Evolutionary conservation across 176 grass and related monocot genomes (phyloP).

Genomic region (Thinopyrum elongatum): DNA sequence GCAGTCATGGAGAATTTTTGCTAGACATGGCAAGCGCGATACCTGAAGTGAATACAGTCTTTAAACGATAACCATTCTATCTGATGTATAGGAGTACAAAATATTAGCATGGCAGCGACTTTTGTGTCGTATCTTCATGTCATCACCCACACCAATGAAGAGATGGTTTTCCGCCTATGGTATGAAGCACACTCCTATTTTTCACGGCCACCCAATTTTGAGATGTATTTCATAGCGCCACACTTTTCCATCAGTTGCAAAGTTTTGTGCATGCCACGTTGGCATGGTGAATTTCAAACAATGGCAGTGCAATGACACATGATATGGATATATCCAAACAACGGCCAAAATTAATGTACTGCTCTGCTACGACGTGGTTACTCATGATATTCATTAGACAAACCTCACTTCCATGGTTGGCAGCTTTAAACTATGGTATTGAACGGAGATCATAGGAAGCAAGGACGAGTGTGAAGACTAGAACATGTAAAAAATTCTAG

Average conservation of each 20-base stretch:
- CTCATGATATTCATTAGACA: no score
- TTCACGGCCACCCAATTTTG: not conserved
- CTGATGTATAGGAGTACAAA: not conserved
- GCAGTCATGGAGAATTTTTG: no score
- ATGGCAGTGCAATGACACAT: not conserved
- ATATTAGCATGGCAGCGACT: not conserved
- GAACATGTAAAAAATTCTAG: no score
- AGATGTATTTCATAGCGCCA: not conserved
- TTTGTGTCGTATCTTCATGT: not conserved
- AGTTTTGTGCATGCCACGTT: not conserved
- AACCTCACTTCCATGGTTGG: no score
- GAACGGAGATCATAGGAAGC: no score
- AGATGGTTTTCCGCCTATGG: not conserved
- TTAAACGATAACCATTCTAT: not conserved
- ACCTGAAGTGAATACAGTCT: no score
- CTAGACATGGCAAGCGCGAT: no score
- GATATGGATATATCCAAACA: not conserved
- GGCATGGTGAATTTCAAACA: not conserved
- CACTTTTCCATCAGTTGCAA: not conserved
- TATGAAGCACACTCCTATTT: not conserved
- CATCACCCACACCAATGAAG: no score
- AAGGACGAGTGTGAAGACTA: no score
- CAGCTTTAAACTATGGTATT: no score
- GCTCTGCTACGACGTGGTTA: no score
- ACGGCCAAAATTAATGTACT: no score